These are phyloP conservation scores for Agrocybe chaxingu DNA, from an alignment of 768 basidiomycete genomes.

Conservation along the genomic window DNA sequence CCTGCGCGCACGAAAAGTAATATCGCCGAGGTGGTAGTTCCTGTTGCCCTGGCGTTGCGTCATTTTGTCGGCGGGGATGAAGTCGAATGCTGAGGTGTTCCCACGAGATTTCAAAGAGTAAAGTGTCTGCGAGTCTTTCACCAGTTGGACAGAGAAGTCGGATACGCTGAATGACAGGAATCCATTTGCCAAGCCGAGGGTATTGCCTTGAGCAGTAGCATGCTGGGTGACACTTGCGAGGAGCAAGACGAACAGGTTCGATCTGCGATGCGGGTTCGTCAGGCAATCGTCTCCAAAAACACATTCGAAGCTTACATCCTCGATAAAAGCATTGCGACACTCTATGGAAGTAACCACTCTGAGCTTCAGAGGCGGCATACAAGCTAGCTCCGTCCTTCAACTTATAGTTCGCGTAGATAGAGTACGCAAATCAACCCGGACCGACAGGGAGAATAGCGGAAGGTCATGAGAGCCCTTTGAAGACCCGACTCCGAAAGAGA, in stretches of 20 bases:
- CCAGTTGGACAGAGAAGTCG: slow-evolving; percentile 40
- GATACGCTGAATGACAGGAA: slow-evolving; percentile 45
- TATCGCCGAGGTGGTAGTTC: slow-evolving; percentile 54
- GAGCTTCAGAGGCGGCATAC: too few relatives aligned
- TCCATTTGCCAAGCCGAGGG: slow-evolving; percentile 44
- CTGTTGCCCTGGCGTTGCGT: slow-evolving; percentile 40
- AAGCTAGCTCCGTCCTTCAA: too few relatives aligned
- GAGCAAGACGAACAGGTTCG: neutral
- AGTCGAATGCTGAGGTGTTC: slow-evolving; percentile 40
- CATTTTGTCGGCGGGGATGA: slow-evolving; percentile 52
- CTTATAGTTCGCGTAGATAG: too few relatives aligned
- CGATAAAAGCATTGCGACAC: too few relatives aligned
- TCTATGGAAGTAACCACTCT: too few relatives aligned
- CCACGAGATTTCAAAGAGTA: slow-evolving; percentile 43
- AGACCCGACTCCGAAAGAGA: too few relatives aligned
- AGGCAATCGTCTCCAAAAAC: too few relatives aligned
- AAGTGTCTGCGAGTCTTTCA: slow-evolving; percentile 55
- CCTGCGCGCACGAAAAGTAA: slow-evolving; percentile 48
- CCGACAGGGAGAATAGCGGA: too few relatives aligned
- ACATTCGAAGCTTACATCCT: too few relatives aligned
- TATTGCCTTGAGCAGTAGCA: slow-evolving; percentile 24
- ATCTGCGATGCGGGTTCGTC: too few relatives aligned
- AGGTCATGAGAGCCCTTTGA: too few relatives aligned
- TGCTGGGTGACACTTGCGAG: slow-evolving; percentile 2
- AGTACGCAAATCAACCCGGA: too few relatives aligned